phyloP scores from a whole-genome alignment of 2,329 filamentous ascomycete species.

The Fusarium sp. region DNA sequence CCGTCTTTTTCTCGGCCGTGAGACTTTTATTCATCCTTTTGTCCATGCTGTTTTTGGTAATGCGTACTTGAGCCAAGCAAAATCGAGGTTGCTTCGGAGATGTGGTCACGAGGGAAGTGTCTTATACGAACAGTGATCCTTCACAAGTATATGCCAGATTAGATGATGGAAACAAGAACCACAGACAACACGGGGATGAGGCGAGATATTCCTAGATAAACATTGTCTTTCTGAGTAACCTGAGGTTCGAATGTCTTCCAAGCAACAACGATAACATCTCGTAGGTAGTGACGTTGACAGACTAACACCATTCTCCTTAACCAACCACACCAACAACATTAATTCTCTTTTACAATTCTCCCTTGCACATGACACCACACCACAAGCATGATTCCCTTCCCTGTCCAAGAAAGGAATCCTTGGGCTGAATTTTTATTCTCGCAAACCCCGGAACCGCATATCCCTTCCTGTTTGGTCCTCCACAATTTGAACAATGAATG shows the following conservation, averaged over 20 bases:
- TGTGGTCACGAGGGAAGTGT: neutral
- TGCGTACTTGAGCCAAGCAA: neutral
- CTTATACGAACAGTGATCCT: neutral
- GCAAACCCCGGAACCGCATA: constrained; percentile 2
- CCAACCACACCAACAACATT: neutral
- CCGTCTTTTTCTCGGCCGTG: neutral
- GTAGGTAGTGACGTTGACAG: neutral
- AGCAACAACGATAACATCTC: neutral
- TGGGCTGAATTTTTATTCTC: neutral
- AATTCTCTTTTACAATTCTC: constrained; percentile 1
- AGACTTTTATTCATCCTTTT: neutral
- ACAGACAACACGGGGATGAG: no score
- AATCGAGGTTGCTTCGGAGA: neutral
- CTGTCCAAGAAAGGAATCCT: neutral
- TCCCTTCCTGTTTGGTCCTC: constrained; percentile 18
- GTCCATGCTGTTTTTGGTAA: neutral
- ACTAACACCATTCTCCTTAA: neutral
- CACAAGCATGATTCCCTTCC: neutral
- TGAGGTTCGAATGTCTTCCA: neutral
- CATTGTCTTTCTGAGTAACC: neutral
- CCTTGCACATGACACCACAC: constrained; percentile 18
- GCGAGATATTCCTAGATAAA: no score
- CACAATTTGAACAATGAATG: neutral
- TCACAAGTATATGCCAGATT: neutral
- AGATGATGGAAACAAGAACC: neutral